Evolutionary conservation across 192 early-diverging fungal species (phyloP), one percentile per base, ranked within the genome.

Genomic region (Coemansia sp.): DNA sequence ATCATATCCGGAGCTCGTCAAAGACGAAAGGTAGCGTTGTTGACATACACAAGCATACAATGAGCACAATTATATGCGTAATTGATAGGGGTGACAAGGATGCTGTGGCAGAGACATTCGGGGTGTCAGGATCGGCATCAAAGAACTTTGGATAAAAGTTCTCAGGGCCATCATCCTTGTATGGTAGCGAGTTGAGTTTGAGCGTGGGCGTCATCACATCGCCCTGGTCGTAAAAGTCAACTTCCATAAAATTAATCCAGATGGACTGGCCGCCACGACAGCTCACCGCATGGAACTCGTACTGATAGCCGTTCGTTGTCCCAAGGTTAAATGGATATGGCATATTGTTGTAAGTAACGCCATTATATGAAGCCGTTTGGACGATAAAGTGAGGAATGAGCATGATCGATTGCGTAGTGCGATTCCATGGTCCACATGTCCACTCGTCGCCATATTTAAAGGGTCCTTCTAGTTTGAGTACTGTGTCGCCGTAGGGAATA

Each of bases 201-300:
- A 75, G 62, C 24, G 69, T 71, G 12, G 69, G 65, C 21, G 72
- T 75, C 28, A 60, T 58, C 1, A 73, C 62, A 31, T 81, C 69
- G 59, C 78, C 78, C 63, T 81, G 68, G 54, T 74, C 73, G 52
- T 81, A 81, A 54, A 68, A 81, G n/a, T 81, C 78, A 31, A 81
- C 78, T 34, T 75, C 64, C 65, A 81, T 67, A 67, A 81, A 81
- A 53, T 81, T 81, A 55, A 69, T 25, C 78, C 78, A 81, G 34
- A 81, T 81, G 23, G 78, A 74, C 60, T 81, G 78, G 44, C 73
- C 69, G 48, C 69, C 56, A 7, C 78, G 73, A 52, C 78, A 81
- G 10, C 26, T 59, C 10, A 75, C 60, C 3, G 73, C 73, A 49
- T 81, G 78, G 60, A 24, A 64, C 60, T 75, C 73, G 56, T 60